Conservation (phyloP, 2,329 filamentous ascomycete genomes). For the Zalaria obscura region DNA sequence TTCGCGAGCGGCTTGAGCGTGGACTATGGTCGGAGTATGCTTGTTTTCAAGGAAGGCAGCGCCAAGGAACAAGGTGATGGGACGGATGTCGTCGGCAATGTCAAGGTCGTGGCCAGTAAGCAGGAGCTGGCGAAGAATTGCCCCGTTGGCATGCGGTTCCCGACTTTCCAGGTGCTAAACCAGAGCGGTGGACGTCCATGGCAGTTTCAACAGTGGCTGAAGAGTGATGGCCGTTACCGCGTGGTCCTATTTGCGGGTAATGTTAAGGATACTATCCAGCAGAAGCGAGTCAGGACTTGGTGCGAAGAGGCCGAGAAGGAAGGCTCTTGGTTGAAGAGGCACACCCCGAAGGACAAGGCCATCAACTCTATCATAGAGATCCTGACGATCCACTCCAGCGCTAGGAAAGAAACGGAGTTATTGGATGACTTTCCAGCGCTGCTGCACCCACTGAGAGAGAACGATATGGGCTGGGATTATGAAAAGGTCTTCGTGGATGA, state of each 20-base stretch:
- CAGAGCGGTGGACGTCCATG: conserved; percentile 45
- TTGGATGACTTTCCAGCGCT: conserved; percentile 25
- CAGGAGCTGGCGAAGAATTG: conserved; percentile 22
- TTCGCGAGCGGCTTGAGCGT: conserved; percentile 39
- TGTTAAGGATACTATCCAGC: conserved; percentile 25
- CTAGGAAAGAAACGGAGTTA: conserved; percentile 29
- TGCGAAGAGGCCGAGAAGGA: conserved; percentile 26
- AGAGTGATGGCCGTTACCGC: conserved; percentile 38
- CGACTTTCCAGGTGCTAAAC: conserved; percentile 43
- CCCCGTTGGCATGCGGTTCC: conserved; percentile 34
- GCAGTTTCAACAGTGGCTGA: conserved; percentile 35
- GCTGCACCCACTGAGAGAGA: conserved; percentile 24
- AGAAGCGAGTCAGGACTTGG: conserved; percentile 31
- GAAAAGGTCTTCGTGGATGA: conserved; percentile 28
- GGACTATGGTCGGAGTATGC: conserved; percentile 36
- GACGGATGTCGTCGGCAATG: conserved; percentile 29
- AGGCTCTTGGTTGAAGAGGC: conserved; percentile 3
- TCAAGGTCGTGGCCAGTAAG: conserved; percentile 16
- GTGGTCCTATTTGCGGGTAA: conserved; percentile 35
- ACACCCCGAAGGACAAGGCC: conserved; percentile 19
- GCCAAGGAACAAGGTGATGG: conserved; percentile 32
- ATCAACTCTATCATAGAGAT: conserved; percentile 40
- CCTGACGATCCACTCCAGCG: conserved; percentile 44
- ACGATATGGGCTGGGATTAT: conserved; percentile 14
- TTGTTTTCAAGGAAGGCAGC: conserved; percentile 26